Evolutionary conservation across 2,329 filamentous ascomycete species (phyloP), one percentile per base, ranked within the genome.

Genomic region (Phoma sp.): DNA sequence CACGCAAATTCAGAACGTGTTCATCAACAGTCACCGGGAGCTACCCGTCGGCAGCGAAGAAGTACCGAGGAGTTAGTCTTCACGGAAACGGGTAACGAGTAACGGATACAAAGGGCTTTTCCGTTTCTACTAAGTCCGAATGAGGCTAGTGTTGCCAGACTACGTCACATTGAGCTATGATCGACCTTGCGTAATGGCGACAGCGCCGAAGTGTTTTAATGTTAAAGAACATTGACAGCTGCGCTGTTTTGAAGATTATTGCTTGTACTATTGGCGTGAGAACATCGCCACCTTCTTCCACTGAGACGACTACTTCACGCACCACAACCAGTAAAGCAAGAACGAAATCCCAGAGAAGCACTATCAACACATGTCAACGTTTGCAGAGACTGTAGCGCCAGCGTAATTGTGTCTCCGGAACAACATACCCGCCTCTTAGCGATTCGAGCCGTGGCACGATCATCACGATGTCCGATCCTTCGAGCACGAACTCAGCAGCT

Each of bases 91-190:
- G 25, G n/a, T 12, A 21, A 38, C 51, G 44, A 44, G 31, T 43
- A 49, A 39, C n/a, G n/a, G n/a, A n/a, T n/a, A n/a, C n/a, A n/a
- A 39, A 33, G n/a, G 17, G 44, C 39, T 38, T 40, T 38, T 40
- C 40, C 36, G 41, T 29, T 13, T 8, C 15, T 15, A 12, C 24
- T 17, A 15, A 24, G 3, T 9, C 10, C 21, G 3, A 24, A n/a
- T n/a, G 15, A 8, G 13, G 38, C 19, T 27, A 40, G 38, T 13
- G 13, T 27, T 12, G 5, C 38, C 15, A 15, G n/a, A 8, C 17
- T 38, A 48, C 51, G 51, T 54, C 51, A 54, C 45, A n/a, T 33
- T 37, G n/a, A 36, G 37, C 15, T 22, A 35, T 38, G 22, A 43
- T 21, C 25, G 22, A 43, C 43, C 37, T 32, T 43, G 38, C 39